Conservation (phyloP, 1,139 yeast genomes). For the Yamadazyma atlantica region DNA sequence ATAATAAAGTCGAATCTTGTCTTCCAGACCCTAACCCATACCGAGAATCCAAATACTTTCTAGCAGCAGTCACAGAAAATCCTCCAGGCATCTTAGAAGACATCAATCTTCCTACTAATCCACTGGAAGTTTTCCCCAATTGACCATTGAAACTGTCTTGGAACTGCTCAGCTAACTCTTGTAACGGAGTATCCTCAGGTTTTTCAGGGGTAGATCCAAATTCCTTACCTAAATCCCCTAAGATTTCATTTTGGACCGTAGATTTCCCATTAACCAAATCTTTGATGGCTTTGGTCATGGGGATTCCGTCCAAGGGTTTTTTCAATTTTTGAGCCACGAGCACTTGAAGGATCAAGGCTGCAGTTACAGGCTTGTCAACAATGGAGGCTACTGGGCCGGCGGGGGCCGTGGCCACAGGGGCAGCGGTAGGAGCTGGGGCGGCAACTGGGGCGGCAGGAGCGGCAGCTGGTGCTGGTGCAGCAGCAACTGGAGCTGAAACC, state of each 20-base stretch:
- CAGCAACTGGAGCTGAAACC: constrained; percentile 31
- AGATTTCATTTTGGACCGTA: constrained; percentile 94
- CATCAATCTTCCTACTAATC: constrained; percentile 85
- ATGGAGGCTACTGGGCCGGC: constrained; percentile 79
- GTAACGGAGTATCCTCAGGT: constrained; percentile 96
- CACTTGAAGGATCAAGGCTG: constrained; percentile 78
- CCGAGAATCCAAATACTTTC: constrained; percentile 85
- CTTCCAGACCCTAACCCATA: constrained; percentile 93
- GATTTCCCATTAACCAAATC: constrained; percentile 98
- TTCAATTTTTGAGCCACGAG: constrained; percentile 94
- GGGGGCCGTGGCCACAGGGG: constrained; percentile 57
- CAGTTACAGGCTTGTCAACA: constrained; percentile 88
- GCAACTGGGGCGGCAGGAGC: constrained; percentile 47
- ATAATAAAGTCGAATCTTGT: constrained; percentile 84
- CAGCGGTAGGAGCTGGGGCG: constrained; percentile 63
- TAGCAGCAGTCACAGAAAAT: constrained; percentile 84
- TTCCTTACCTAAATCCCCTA: constrained; percentile 97
- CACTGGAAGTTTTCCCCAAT: constrained; percentile 89
- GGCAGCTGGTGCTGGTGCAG: constrained; percentile 45
- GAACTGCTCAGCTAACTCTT: constrained; percentile 91
- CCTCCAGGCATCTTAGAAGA: constrained; percentile 99
- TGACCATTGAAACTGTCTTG: constrained; percentile 87
- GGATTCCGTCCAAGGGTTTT: constrained; percentile 81
- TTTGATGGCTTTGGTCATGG: constrained; percentile 90
- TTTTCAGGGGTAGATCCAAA: constrained; percentile 97